These are phyloP conservation scores for Fusarium denticulatum DNA, from an alignment of 2,329 filamentous ascomycete genomes.

Conservation along the genomic window DNA sequence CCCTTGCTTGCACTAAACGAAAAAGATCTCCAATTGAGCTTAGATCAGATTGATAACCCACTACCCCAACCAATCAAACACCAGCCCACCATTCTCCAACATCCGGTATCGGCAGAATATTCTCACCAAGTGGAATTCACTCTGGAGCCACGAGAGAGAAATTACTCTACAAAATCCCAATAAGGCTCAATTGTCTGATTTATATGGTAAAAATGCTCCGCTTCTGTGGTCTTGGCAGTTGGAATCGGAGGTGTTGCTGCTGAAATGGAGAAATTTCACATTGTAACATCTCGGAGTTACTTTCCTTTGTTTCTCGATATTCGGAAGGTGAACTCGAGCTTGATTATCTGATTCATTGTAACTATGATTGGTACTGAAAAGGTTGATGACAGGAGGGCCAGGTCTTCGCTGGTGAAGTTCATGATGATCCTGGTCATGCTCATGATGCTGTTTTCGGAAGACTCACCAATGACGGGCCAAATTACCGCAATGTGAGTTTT, in stretches of 20 bases:
- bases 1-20: background rate
- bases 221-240: slow-evolving; percentile 1
- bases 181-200: background rate
- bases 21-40: background rate
- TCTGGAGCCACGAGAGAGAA: background rate
- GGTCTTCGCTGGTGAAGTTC: background rate
- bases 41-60: background rate
- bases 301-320: background rate
- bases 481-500: slow-evolving; percentile 42
- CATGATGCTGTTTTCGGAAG: slow-evolving; percentile 42
- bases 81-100: background rate
- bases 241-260: background rate
- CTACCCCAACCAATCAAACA: background rate
- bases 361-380: background rate
- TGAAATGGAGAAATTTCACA: background rate
- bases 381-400: slow-evolving; percentile 4
- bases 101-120: slow-evolving; percentile 9
- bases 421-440: background rate
- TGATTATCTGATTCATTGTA: background rate
- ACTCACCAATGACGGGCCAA: slow-evolving; percentile 41
- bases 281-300: background rate
- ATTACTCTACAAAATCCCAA: background rate
- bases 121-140: background rate
- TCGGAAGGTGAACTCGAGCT: background rate
- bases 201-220: background rate